Evolutionary conservation across 768 basidiomycete species (phyloP), one percentile per base, ranked within the genome.

Genomic region (Suillus placidus): DNA sequence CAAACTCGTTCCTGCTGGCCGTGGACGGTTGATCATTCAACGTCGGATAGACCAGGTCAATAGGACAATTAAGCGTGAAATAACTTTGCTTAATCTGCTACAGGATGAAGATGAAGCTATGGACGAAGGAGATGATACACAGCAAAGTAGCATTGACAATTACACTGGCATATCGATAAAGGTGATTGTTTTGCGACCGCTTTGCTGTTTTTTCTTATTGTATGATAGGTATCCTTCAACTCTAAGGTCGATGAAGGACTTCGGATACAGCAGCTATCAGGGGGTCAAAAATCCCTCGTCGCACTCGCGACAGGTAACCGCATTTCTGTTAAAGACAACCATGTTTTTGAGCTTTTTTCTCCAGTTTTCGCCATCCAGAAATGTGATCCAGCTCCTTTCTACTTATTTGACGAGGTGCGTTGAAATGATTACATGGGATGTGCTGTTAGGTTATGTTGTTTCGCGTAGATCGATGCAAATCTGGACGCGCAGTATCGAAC

Each of bases 381-480:
- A 78, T 99, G 97, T 74, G 97, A 99, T 72, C 97, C 97, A 2
- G 97, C 97, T 0, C 97, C 97, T 2, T 99, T 99, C 81, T 99
- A 99, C 77, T 84, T 99, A n/a, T 99, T 99, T 71, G 97, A 99
- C 74, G 97, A 99, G 83, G 91, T 90, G 66, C 30, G 70, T 67
- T 6, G 5, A 67, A n/a, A 45, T 38, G 26, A 20, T 42, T 47
- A 40, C 16, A 35, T 5, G 8, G 16, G 10, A 47, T 2, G 23
- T 45, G 34, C 58, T 54, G 26, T 20, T 23, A 60, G 16, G 58
- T 60, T 26, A 58, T 56, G 20, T 20, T 35, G 42, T 42, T 64
- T 63, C 57, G 40, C 12, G 54, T 64, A 92, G 90, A 99, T 99
- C 73, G 97, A 99, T 73, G 97, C 97, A 62, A 98, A 98, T 72